These are phyloP conservation scores for Corylus avellana DNA, from an alignment of 306 rosid species.

Conservation along the genomic window DNA sequence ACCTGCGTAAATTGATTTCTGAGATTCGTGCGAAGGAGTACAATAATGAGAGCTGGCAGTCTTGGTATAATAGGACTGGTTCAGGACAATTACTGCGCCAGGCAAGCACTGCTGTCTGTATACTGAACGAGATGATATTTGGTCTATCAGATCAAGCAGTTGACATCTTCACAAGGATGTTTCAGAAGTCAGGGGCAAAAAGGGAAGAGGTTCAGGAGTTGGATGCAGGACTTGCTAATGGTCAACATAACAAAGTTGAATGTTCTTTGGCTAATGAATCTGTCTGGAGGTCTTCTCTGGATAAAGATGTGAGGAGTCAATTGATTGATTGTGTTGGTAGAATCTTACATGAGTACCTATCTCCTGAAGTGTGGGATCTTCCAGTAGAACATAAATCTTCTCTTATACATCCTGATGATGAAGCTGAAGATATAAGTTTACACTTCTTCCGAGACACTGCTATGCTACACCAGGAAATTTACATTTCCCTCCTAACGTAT, in stretches of 20 bases:
- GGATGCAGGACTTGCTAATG: conserved; percentile 11
- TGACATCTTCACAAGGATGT: conserved; percentile 49
- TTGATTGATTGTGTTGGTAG: conserved; percentile 78
- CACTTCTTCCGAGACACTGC: conserved; percentile 74
- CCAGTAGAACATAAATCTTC: conserved; percentile 50
- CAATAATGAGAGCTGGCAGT: conserved; percentile 76
- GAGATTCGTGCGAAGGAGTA: conserved; percentile 74
- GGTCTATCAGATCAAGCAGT: conserved; percentile 80
- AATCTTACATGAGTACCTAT: conserved; percentile 80
- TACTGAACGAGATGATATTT: conserved; percentile 87
- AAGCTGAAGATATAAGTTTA: conserved; percentile 55
- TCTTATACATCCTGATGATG: conserved; percentile 42
- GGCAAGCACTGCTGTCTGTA: conserved; percentile 90
- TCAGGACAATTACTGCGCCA: conserved; percentile 86
- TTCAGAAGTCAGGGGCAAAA: conserved; percentile 48
- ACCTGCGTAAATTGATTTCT: conserved; percentile 71
- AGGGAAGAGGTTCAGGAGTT: conserved; percentile 36
- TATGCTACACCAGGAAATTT: conserved; percentile 80
- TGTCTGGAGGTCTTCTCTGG: conserved; percentile 58
- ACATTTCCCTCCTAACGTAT: conserved; percentile 29
- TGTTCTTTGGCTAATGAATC: conserved; percentile 32
- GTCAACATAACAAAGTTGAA: conserved; percentile 37
- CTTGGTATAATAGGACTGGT: conserved; percentile 85
- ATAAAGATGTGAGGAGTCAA: conserved; percentile 54
- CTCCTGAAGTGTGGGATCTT: conserved; percentile 87